Evolutionary conservation across 371 early-diverging fungal genomes (phyloP), one percentile per base, ranked within the genome.

Genomic region (Haplosporangium sp.): DNA sequence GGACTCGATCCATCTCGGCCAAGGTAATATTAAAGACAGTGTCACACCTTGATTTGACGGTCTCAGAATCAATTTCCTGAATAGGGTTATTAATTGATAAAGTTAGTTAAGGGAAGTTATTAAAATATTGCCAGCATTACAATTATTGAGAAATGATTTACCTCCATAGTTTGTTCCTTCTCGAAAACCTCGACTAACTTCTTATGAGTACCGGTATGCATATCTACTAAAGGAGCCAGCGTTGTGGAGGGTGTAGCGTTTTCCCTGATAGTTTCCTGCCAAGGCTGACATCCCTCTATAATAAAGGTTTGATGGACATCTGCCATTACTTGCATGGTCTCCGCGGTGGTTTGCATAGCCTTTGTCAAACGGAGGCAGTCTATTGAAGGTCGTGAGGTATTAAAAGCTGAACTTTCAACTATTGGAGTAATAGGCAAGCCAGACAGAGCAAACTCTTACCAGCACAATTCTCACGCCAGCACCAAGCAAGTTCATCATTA

Each of bases 21-120:
- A 86, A 61, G 0, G 84, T 82, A 5, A 86, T 83, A 50, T 86
- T 86, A 55, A 83, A 86, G 38, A 86, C 86, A 0, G 86, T 86
- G 37, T 86, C 86, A 47, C 86, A 86, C 37, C 86, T 67, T 4
- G 86, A 86, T 56, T 82, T 79, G 47, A 86, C 78, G 4, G 73
- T 74, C 63, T 86, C 86, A 35, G 77, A 69, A 47, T 84, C 86
- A 35, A 83, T 60, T 58, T 83, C 79, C 81, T 85, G 17, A 15
- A 27, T 7, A 35, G 38, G 44, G 44, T 8, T 44, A 20, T 20
- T 20, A 17, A 34, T 56, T 56, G 56, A 56, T 8, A 15, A 27
- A 27, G 56, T 56, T 27, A 1, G 56, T 56, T 1, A 56, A 56
- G 7, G 17, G 17, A 53, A 56, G 27, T 27, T 4, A 56, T 11